Conservation (phyloP, 306 rosid genomes). For the Trifolium subterraneum region DNA sequence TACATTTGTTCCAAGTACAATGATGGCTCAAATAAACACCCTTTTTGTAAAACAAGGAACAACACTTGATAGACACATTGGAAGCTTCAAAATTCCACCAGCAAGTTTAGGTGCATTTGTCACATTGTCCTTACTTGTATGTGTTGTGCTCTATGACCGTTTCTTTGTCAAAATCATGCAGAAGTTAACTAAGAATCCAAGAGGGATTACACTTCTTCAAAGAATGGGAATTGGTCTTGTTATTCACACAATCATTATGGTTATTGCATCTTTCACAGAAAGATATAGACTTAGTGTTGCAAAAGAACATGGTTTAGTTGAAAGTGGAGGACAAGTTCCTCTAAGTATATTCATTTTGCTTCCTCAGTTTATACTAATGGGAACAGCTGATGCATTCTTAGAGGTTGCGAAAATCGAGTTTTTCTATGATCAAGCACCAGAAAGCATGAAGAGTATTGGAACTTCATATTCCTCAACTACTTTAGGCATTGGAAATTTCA, state of each 20-base stretch:
- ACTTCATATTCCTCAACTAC: conserved; percentile 72
- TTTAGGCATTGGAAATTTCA: conserved; percentile 71
- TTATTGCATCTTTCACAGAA: conserved; percentile 61
- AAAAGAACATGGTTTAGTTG: conserved; percentile 43
- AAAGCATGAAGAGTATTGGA: conserved; percentile 86
- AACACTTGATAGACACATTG: conserved; percentile 69
- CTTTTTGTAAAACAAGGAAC: conserved; percentile 81
- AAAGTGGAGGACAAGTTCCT: conserved; percentile 56
- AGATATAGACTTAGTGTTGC: conserved; percentile 59
- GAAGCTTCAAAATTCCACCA: conserved; percentile 75
- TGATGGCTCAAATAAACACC: conserved; percentile 62
- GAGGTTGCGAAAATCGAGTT: conserved; percentile 84
- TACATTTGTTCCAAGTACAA: conserved; percentile 69
- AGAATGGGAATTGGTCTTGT: conserved; percentile 77
- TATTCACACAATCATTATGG: conserved; percentile 60
- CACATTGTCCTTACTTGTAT: conserved; percentile 73
- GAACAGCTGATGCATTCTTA: conserved; percentile 75
- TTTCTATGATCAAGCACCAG: conserved; percentile 88
- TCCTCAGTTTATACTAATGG: conserved; percentile 77
- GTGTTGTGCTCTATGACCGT: conserved; percentile 69
- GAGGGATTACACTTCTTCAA: conserved; percentile 82
- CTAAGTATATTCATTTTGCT: conserved; percentile 72
- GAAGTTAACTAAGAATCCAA: conserved; percentile 63
- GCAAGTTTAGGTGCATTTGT: conserved; percentile 71
- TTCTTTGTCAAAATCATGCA: conserved; percentile 56